phyloP scores from a whole-genome alignment of 2,329 filamentous ascomycete species.

The Diaporthe longicolla region DNA sequence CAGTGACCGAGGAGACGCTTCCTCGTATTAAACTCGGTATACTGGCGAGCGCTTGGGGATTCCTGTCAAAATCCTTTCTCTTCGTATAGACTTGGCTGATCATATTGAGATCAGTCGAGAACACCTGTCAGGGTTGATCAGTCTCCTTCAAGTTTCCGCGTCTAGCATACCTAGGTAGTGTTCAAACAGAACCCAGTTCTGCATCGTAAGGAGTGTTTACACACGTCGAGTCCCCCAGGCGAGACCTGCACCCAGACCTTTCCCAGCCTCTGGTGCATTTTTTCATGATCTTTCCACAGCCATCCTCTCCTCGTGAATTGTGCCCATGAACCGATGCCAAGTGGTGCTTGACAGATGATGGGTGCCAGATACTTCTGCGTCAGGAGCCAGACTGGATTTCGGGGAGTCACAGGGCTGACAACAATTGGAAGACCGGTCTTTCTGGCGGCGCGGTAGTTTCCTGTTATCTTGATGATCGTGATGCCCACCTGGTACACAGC shows the following conservation, averaged over 20 bases:
- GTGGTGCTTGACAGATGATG: conserved; percentile 4
- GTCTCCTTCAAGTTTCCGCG: too few relatives aligned
- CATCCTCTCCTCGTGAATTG: neutral
- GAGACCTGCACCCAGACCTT: conserved; percentile 8
- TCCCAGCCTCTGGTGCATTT: neutral
- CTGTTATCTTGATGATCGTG: neutral
- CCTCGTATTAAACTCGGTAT: neutral
- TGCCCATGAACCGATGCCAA: conserved; percentile 8
- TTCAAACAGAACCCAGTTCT: too few relatives aligned
- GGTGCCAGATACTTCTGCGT: neutral
- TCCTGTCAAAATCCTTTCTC: conserved; percentile 13
- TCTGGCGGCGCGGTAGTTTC: neutral
- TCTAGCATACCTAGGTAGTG: neutral
- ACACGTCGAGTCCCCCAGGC: neutral
- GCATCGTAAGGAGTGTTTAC: neutral
- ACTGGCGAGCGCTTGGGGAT: neutral
- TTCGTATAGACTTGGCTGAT: conserved; percentile 19
- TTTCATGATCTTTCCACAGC: conserved; percentile 2
- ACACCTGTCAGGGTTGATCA: neutral
- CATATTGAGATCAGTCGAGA: neutral
- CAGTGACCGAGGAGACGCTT: conserved; percentile 1
- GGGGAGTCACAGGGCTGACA: neutral
- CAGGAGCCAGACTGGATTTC: conserved; percentile 17
- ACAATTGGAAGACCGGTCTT: conserved; percentile 13
- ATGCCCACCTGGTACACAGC: neutral